Conservation (phyloP, 1,284 basidiomycete species). For the Ganoderma sinense region DNA sequence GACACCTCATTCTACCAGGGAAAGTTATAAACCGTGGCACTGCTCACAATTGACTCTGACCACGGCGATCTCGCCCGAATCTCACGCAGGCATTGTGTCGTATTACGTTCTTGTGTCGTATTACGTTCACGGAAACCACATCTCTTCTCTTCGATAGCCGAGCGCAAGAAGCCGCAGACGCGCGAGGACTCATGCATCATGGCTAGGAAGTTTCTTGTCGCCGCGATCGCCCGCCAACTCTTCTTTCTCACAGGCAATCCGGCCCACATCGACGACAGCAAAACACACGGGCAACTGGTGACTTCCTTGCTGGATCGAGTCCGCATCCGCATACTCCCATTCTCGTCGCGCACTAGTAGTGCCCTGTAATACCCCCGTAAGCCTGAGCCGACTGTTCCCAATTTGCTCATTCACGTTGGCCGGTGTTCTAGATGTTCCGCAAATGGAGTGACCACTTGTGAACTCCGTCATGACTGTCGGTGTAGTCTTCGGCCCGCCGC, state of each 20-base stretch:
- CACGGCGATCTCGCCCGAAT: background rate
- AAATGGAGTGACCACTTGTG: too few relatives aligned
- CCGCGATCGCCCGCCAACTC: background rate
- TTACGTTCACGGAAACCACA: background rate
- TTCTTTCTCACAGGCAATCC: background rate
- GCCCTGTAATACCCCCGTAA: too few relatives aligned
- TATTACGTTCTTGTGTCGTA: background rate
- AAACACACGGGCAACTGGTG: background rate
- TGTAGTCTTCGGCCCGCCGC: too few relatives aligned
- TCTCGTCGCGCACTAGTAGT: background rate
- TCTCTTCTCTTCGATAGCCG: background rate
- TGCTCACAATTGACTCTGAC: background rate
- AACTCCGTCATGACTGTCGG: too few relatives aligned
- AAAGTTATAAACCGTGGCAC: background rate
- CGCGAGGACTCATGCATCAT: background rate
- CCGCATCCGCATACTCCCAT: background rate
- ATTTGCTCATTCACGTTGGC: too few relatives aligned
- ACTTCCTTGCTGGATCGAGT: background rate
- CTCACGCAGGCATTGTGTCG: background rate
- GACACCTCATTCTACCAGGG: background rate
- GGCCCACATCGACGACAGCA: background rate
- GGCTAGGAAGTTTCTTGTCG: background rate
- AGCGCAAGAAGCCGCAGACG: background rate
- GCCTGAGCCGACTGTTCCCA: background rate
- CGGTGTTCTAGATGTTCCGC: too few relatives aligned